Evolutionary conservation across 1,284 basidiomycete species (phyloP), one percentile per base, ranked within the genome.

Genomic region (Ganoderma lucidum): DNA sequence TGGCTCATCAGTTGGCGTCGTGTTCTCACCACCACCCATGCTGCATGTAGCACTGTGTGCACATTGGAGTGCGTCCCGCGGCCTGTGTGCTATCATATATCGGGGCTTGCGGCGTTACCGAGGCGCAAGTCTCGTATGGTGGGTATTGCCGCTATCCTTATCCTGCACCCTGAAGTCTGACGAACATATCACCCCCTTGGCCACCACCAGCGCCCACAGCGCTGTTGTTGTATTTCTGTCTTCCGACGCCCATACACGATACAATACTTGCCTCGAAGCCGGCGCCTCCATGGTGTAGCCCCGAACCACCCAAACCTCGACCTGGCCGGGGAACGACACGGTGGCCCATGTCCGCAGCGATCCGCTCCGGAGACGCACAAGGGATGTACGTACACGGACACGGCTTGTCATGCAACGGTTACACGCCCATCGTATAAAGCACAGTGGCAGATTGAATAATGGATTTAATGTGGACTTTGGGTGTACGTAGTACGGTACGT

Each of bases 41-140:
- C 30, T 14, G 15, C 15, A 30, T 15, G 6, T 56, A 19, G 10
- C 30, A 14, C 53, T 19, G 15, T 35, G 30, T 14, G 32, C 30
- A 15, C 17, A 17, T 56, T 56, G 56, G 30, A 15, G n/a, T 39
- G 56, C 8, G 15, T 39, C 35, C 32, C 19, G 56, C n/a, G n/a
- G 17, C 56, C 6, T 39, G 10, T 10, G 32, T 37, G 19, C 12
- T 39, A 12, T n/a, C 9, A 59, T 39, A 32, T 59, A 59, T 39
- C 56, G 56, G 56, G 56, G 56, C 12, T 59, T 59, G 56, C 56
- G 56, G 56, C 53, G 32, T 32, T 32, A 56, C 15, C 8, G 28
- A 56, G 30, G 53, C 53, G 53, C 53, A 56, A 14, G n/a, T 12
- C 6, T 23, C 48, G n/a, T 28, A 51, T 51, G 53, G 53, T 56